phyloP scores from a whole-genome alignment of 129 eudicot genomes.

The Chrysanthemum lavandulifolium region DNA sequence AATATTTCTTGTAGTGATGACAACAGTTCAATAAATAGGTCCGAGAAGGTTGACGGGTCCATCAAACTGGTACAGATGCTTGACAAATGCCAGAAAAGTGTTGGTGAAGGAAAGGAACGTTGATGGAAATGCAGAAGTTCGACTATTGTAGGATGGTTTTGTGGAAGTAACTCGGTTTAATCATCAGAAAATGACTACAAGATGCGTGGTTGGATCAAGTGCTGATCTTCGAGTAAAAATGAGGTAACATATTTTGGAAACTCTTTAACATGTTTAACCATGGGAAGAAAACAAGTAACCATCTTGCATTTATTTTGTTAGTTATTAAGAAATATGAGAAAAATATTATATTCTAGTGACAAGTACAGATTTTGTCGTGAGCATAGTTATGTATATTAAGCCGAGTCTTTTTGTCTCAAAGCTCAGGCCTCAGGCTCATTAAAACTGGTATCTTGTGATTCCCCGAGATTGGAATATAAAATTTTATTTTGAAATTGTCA shows the following conservation, averaged over 20 bases:
- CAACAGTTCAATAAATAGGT: neutral
- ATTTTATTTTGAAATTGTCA: no score
- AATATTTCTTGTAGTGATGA: conserved; percentile 2
- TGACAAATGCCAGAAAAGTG: conserved; percentile 7
- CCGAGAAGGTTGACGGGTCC: neutral
- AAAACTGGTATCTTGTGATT: no score
- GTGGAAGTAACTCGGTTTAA: neutral
- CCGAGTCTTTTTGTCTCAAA: no score
- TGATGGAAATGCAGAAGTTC: neutral
- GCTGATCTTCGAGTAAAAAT: no score
- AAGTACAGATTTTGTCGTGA: no score
- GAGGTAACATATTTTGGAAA: neutral
- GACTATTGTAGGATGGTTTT: neutral
- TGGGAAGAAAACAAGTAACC: neutral
- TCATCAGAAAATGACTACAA: neutral
- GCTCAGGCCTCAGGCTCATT: no score
- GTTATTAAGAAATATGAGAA: neutral
- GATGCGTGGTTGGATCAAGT: conserved; percentile 38
- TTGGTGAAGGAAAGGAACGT: conserved; percentile 9
- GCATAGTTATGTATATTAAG: no score
- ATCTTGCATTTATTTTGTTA: neutral
- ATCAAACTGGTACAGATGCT: neutral
- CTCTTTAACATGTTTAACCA: neutral
- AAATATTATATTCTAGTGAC: neutral
- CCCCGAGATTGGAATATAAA: no score